Evolutionary conservation across 805 yeast genomes (phyloP), one percentile per base, ranked within the genome.

Genomic region (Kuraishia capsulata): DNA sequence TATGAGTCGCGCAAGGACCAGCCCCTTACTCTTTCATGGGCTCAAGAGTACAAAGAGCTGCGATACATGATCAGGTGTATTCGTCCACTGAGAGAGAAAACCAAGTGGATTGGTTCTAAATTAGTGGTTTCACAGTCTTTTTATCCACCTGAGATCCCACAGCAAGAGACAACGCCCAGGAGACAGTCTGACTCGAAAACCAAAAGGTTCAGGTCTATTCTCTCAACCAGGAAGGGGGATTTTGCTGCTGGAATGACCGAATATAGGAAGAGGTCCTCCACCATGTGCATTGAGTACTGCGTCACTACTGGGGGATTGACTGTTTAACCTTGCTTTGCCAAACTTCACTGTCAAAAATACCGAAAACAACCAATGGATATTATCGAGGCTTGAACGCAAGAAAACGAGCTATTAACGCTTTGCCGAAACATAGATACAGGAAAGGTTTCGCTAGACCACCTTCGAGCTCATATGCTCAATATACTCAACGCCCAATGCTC

Each of bases 21-120:
- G 5, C 31, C 31, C 31, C 11, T 24, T 24, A 14, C 17, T 5
- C 13, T 6, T 6, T 8, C 14, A 8, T 28, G 31, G 31, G 17
- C 13, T 5, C 21, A 26, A 14, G 40, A 38, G 36, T 32, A 24
- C 26, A 25, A 19, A 16, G 32, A 38, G 11, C 31, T 38, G 14
- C 16, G 31, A 17, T 38, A 38, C 25, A 33, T 33, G 17, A 21
- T 28, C 17, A 38, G 24, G 26, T 38, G 40, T 20, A 33, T 38
- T 11, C 20, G 26, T 10, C 26, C 40, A 9, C 30, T 38, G 11
- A 32, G 30, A 18, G 18, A 18, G 24, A 38, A 33, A n/a, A 30
- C 24, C n/a, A 26, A 33, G n/a, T 38, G 40, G 40, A 23, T 37
- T n/a, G 39, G 39, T 14, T 20, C 19, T 18, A 25, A 33, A 20